Percentiles rank a stretch among this genome's conserved stretches.
Conservation (phyloP, 768 basidiomycete genomes). For the Podaxis mareebaensis region DNA sequence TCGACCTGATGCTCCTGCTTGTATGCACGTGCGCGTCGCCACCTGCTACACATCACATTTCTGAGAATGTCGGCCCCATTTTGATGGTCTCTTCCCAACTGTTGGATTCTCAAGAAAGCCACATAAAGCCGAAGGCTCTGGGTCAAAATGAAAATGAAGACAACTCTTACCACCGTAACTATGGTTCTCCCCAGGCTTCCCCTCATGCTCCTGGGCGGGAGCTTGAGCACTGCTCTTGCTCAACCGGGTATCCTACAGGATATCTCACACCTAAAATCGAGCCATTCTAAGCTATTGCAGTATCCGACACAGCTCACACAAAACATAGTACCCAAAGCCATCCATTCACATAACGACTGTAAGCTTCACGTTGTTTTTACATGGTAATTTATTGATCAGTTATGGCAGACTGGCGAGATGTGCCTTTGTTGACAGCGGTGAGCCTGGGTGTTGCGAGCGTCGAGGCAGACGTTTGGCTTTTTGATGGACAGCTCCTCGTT, state of each 20-base stretch:
- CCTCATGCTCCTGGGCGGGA: neutral
- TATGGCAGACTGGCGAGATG: conserved; percentile 47
- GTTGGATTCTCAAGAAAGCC: neutral
- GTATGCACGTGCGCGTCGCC: conserved; percentile 5
- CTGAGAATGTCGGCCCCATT: neutral
- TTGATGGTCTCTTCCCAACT: neutral
- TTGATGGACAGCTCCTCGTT: conserved; percentile 45
- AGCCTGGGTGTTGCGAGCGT: conserved; percentile 52
- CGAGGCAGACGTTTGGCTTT: conserved; percentile 54
- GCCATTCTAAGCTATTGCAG: conserved; percentile 38
- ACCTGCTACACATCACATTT: neutral
- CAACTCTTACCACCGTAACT: neutral
- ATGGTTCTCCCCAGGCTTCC: neutral
- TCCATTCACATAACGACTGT: conserved; percentile 63
- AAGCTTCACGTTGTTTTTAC: conserved; percentile 14
- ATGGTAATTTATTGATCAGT: neutral
- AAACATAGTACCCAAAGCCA: conserved; percentile 44
- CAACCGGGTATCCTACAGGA: conserved; percentile 14
- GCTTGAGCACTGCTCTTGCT: neutral
- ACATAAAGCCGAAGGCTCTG: neutral
- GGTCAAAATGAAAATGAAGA: neutral
- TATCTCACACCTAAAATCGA: conserved; percentile 24
- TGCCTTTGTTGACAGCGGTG: conserved; percentile 47
- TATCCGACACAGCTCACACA: conserved; percentile 52
- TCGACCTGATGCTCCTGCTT: neutral